Conservation (phyloP, 2,329 filamentous ascomycete species). For the Sclerotinia borealis region DNA sequence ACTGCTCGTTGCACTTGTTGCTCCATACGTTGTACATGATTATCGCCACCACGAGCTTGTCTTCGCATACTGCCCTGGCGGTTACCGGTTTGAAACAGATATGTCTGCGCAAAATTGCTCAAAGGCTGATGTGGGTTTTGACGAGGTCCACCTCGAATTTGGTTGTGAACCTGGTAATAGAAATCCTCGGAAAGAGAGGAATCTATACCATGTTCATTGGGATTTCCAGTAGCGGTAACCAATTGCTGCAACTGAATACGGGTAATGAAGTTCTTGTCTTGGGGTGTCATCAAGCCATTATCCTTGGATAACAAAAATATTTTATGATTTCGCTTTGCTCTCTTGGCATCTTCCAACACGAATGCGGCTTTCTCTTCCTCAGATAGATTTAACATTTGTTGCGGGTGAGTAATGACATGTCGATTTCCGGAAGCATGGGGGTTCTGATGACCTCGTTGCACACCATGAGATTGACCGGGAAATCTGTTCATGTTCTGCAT, state of each 20-base stretch:
- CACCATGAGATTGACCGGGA: conserved; percentile 41
- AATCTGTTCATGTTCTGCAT: conserved; percentile 71
- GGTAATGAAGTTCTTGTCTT: conserved; percentile 99
- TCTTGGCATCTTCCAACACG: conserved; percentile 84
- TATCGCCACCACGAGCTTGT: conserved; percentile 79
- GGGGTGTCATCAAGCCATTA: conserved; percentile 96
- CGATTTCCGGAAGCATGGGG: conserved; percentile 36
- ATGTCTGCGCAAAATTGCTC: conserved; percentile 96
- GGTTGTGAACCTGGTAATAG: conserved; percentile 96
- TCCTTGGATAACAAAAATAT: conserved; percentile 89
- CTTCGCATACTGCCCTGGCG: conserved; percentile 69
- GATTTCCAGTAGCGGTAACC: conserved; percentile 83
- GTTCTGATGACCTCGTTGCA: conserved; percentile 31
- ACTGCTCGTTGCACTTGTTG: conserved; percentile 97
- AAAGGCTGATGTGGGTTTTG: conserved; percentile 90
- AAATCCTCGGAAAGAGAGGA: conserved; percentile 86
- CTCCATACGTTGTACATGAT: conserved; percentile 98
- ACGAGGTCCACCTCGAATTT: conserved; percentile 83
- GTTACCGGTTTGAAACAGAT: conserved; percentile 89
- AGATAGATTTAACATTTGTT: conserved; percentile 69
- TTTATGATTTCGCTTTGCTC: conserved; percentile 97
- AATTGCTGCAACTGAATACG: conserved; percentile 96
- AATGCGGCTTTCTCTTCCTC: conserved; percentile 81
- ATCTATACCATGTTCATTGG: conserved; percentile 73
- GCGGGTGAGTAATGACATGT: conserved; percentile 59